Percentiles rank a stretch among this genome's conserved stretches.
These are phyloP conservation scores for Nothophytophthora sp. DNA, from an alignment of 352 stramenopile species.

Conservation along the genomic window DNA sequence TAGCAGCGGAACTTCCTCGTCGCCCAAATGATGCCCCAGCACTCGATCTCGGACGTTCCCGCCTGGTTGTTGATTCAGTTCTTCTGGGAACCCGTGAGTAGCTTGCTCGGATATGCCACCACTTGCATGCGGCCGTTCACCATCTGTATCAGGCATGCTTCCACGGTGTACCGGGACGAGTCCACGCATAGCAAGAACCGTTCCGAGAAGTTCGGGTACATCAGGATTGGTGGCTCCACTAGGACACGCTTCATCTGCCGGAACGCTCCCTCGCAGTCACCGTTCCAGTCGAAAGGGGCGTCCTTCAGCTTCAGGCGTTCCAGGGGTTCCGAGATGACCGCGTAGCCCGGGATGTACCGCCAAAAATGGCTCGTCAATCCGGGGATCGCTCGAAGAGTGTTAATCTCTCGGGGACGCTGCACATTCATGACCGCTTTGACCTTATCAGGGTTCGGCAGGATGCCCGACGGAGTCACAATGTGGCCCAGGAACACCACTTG, in stretches of 20 bases:
- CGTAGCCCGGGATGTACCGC: conserved; percentile 4
- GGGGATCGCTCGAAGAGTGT: not conserved
- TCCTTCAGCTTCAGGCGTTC: conserved; percentile 9
- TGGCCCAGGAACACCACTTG: not conserved
- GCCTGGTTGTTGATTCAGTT: conserved; percentile 2
- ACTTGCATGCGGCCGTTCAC: conserved; percentile 1
- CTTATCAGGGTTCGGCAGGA: conserved; percentile 1
- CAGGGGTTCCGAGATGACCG: not conserved
- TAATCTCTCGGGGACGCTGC: not conserved
- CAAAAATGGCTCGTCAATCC: conserved; percentile 3
- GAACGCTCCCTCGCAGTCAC: conserved; percentile 5
- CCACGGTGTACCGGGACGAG: not conserved
- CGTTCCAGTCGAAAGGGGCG: not conserved
- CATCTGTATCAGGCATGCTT: conserved; percentile 5
- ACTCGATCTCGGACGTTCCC: conserved; percentile 1
- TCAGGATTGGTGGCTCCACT: conserved; percentile 1
- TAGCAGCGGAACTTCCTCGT: conserved; percentile 6
- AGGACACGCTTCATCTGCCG: not conserved
- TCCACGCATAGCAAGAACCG: conserved; percentile 7
- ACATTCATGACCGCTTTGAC: not conserved
- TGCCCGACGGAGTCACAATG: not conserved
- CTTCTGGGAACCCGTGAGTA: conserved; percentile 3
- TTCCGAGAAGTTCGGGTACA: not conserved
- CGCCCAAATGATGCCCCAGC: not conserved
- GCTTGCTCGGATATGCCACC: conserved; percentile 2